These are phyloP conservation scores for Mariannaea elegans DNA, from an alignment of 2,329 filamentous ascomycete species.

Conservation along the genomic window DNA sequence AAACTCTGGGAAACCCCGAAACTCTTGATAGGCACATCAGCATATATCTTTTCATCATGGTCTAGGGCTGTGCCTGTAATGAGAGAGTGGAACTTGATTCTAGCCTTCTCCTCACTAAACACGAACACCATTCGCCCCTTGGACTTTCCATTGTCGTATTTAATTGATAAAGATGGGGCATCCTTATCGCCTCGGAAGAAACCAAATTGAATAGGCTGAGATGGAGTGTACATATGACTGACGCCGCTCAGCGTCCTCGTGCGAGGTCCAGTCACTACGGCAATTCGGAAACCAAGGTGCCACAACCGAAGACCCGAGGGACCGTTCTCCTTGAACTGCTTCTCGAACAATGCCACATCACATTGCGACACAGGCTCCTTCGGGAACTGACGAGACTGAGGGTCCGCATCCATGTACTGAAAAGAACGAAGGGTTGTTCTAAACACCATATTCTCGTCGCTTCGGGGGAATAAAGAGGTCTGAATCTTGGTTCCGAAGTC, in stretches of 20 bases:
- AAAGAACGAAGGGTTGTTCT: constrained; percentile 76
- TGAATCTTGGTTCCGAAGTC: constrained; percentile 85
- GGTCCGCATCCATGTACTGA: constrained; percentile 80
- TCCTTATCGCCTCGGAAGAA: constrained; percentile 78
- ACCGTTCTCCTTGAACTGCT: constrained; percentile 71
- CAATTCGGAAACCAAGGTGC: constrained; percentile 82
- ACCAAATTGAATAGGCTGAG: constrained; percentile 78
- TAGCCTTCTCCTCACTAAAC: constrained; percentile 77
- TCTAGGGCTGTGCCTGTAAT: constrained; percentile 77
- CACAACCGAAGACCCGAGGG: constrained; percentile 76
- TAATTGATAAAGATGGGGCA: constrained; percentile 74
- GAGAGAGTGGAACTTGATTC: constrained; percentile 75
- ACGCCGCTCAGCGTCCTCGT: constrained; percentile 82
- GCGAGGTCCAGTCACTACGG: constrained; percentile 79
- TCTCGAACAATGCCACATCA: constrained; percentile 80
- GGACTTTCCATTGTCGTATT: constrained; percentile 71
- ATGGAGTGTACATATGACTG: constrained; percentile 72
- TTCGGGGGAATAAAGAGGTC: constrained; percentile 71
- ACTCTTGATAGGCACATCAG: constrained; percentile 72
- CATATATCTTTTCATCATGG: constrained; percentile 73
- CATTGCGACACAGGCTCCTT: constrained; percentile 77
- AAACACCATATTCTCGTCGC: constrained; percentile 76
- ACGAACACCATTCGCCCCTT: constrained; percentile 80
- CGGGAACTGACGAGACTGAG: constrained; percentile 77
- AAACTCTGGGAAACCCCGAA: constrained; percentile 69